Conservation (phyloP, 2,329 filamentous ascomycete species). For the Fusarium decemcellulare region DNA sequence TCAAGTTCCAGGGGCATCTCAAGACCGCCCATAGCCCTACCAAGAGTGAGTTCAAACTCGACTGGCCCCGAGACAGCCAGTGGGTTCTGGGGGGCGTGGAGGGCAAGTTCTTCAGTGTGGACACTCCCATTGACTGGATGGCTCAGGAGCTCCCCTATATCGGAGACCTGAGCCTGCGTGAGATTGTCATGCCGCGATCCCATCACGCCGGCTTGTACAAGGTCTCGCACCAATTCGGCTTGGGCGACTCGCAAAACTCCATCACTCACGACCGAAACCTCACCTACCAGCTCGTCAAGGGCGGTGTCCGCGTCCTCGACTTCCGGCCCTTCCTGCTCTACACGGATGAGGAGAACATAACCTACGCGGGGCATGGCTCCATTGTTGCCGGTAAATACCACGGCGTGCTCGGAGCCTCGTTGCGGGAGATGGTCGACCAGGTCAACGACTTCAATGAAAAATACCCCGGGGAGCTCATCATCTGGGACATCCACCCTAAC, state of each 20-base stretch:
- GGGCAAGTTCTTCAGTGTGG: slow-evolving; percentile 47
- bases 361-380: slow-evolving; percentile 41
- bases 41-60: slow-evolving; percentile 30
- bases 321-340: slow-evolving; percentile 36
- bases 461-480: slow-evolving; percentile 52
- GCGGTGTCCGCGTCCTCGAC: slow-evolving; percentile 51
- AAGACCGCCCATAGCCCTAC: slow-evolving; percentile 36
- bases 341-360: neutral
- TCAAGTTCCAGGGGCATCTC: slow-evolving; percentile 42
- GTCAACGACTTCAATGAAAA: slow-evolving; percentile 49
- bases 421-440: slow-evolving; percentile 47
- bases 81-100: slow-evolving; percentile 51
- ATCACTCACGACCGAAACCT: slow-evolving; percentile 42
- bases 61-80: slow-evolving; percentile 37
- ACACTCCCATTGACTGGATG: slow-evolving; percentile 50
- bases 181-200: slow-evolving; percentile 50
- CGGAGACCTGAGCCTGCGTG: slow-evolving; percentile 45
- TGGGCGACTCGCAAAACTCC: slow-evolving; percentile 32
- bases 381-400: slow-evolving; percentile 29
- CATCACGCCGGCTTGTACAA: slow-evolving; percentile 51
- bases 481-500: slow-evolving; percentile 48
- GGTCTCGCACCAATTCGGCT: slow-evolving; percentile 1
- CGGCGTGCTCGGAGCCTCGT: slow-evolving; percentile 44
- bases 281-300: slow-evolving; percentile 44
- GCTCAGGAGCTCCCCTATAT: slow-evolving; percentile 43